Base-by-base conservation (phyloP, 257 asterid species). In the Gentiana straminea region DNA sequence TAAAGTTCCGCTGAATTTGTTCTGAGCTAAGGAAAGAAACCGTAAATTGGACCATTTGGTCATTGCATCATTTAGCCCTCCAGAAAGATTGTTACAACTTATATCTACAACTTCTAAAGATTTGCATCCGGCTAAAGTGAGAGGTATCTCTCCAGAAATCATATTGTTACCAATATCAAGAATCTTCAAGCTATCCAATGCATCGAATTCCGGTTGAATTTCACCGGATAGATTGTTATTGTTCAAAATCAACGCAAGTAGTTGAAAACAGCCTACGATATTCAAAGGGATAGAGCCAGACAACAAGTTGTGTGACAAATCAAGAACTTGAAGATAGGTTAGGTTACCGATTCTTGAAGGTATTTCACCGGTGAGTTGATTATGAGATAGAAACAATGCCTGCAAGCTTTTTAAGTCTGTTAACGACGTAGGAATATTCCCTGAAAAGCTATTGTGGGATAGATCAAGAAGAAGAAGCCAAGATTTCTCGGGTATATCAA, bases 131-230 rank as follows among this genome's bases (percentile, higher is more conserved):
- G 98, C 98, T 66, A 91, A 70, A 5, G 98, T 87, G 58, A 91
- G 81, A 7, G 98, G 98, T 49, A 92, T 88, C 77, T 92, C 97
- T 47, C 98, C 95, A 4, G 93, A 83, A 35, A 92, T 85, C 53
- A 52, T 77, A 60, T 87, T 87, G 76, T 76, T 78, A 59, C 95
- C 76, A 9, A 91, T 70, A 51, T 76, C 81, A 76, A 91, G 69
- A 59, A 87, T 72, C 69, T 75, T 84, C 68, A 91, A 62, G 70
- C 97, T 84, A 64, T 91, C 96, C 74, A 91, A 64, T 1, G 98
- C 98, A 32, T 91, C 96, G 5, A 91, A 90, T 84, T 87, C 98
- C 0, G 95, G 98, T n/a, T 80, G 97, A 48, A 91, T 82, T 71
- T 81, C 94, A 11, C 95, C 98, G 2, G 98, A 87, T 50, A 91